Evolutionary conservation across 345 rosid genomes (phyloP).

Genomic region (Dipteronia sinensis): DNA sequence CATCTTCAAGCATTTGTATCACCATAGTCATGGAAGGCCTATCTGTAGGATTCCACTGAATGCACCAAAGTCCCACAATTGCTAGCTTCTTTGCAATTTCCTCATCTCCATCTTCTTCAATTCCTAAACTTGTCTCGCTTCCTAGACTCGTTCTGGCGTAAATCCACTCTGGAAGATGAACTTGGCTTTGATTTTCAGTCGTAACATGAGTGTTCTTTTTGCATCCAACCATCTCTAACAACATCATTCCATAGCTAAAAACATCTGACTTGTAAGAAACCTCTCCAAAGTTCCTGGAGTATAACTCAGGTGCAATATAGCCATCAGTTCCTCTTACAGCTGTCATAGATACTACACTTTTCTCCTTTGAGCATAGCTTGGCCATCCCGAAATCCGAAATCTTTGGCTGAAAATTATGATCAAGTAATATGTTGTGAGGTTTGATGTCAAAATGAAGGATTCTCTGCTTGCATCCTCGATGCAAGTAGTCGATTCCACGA

Average conservation of each 20-base stretch:
- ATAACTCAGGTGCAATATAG: slow-evolving; percentile 3
- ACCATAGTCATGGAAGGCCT: background rate
- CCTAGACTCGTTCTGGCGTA: background rate
- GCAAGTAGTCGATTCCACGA: slow-evolving; percentile 1
- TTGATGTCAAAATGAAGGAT: slow-evolving; percentile 5
- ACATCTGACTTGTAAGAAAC: background rate
- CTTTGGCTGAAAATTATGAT: background rate
- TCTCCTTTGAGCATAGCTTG: background rate
- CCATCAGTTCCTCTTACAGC: background rate
- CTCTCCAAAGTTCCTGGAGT: background rate
- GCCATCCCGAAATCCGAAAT: slow-evolving; percentile 3
- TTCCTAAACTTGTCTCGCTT: background rate
- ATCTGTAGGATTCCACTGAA: slow-evolving; percentile 1
- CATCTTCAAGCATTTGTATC: background rate
- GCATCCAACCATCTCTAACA: slow-evolving; percentile 2
- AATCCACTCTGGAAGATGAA: background rate
- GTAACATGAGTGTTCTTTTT: background rate
- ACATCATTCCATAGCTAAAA: slow-evolving; percentile 1
- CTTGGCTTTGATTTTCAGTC: background rate
- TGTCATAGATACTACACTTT: background rate
- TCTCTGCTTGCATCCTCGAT: background rate
- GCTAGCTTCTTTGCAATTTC: slow-evolving; percentile 1
- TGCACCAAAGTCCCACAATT: slow-evolving; percentile 6
- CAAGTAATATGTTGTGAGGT: background rate
- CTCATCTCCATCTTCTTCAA: slow-evolving; percentile 1